Percentiles rank a stretch among this genome's conserved stretches.
phyloP scores from a whole-genome alignment of 1,139 yeast species.

The Magnusiomyces clavatus region DNA sequence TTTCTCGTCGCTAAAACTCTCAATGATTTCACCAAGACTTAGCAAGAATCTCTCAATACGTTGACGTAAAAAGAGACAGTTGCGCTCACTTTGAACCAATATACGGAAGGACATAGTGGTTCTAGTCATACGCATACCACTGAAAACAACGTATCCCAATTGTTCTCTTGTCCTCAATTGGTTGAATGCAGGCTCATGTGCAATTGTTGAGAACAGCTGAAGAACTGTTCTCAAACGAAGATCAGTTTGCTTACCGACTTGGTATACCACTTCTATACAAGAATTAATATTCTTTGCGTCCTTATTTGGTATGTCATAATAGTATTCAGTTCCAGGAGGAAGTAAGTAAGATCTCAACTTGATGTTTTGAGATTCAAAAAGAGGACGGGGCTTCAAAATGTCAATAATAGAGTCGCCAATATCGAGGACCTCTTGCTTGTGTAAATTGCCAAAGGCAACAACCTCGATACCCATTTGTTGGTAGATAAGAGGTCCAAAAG shows the following conservation, averaged over 20 bases:
- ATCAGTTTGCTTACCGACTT: slow-evolving; percentile 48
- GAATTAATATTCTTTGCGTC: slow-evolving; percentile 77
- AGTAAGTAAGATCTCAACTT: slow-evolving; percentile 46
- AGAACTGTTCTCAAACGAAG: slow-evolving; percentile 40
- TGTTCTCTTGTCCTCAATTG: slow-evolving; percentile 90
- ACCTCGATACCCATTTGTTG: slow-evolving; percentile 54
- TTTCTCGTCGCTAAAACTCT: slow-evolving; percentile 48
- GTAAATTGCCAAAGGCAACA: slow-evolving; percentile 73
- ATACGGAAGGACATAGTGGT: slow-evolving; percentile 72
- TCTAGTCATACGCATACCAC: slow-evolving; percentile 60
- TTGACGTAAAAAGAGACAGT: slow-evolving; percentile 64
- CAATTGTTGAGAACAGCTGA: slow-evolving; percentile 61
- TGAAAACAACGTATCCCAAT: slow-evolving; percentile 81
- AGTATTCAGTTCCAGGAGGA: slow-evolving; percentile 34
- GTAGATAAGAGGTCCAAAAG: slow-evolving; percentile 40
- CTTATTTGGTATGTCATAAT: slow-evolving; percentile 46
- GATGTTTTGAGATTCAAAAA: slow-evolving; percentile 34
- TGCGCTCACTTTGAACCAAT: slow-evolving; percentile 79
- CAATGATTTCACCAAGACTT: slow-evolving; percentile 33
- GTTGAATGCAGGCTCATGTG: slow-evolving; percentile 83
- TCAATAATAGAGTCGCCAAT: slow-evolving; percentile 39
- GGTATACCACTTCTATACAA: slow-evolving; percentile 71
- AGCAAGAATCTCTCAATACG: slow-evolving; percentile 64
- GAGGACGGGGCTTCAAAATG: slow-evolving; percentile 28
- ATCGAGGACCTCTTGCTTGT: slow-evolving; percentile 45